Evolutionary conservation across 306 rosid species (phyloP).

Genomic region (Cicer bijugum): DNA sequence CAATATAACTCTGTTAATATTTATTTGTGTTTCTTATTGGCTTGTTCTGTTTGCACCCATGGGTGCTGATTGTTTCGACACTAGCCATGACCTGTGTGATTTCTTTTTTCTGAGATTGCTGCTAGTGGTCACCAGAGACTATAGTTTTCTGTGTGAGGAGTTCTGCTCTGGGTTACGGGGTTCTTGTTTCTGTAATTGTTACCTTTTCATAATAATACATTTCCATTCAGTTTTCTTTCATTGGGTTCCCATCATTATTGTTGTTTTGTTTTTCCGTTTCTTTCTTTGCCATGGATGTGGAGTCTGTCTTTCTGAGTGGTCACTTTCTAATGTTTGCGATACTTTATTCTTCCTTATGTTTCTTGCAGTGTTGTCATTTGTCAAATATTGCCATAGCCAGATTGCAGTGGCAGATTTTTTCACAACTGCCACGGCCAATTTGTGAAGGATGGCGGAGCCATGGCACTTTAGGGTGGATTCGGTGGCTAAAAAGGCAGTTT

Average conservation of each 20-base stretch:
- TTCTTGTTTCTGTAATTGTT: neutral
- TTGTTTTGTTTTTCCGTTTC: slow-evolving; percentile 31
- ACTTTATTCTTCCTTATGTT: neutral
- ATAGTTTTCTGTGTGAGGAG: neutral
- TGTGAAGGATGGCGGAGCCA: too few species aligned
- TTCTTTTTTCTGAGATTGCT: slow-evolving; percentile 3
- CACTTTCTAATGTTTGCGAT: slow-evolving; percentile 3
- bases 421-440: too few species aligned
- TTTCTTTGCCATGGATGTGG: slow-evolving; percentile 31
- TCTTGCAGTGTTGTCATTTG: too few species aligned
- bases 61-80: neutral
- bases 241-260: neutral
- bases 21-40: neutral
- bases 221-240: neutral
- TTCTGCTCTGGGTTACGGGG: neutral
- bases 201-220: neutral
- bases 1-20: neutral
- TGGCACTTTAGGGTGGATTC: too few species aligned
- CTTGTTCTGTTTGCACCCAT: neutral
- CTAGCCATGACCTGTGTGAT: neutral
- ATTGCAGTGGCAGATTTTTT: too few species aligned
- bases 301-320: slow-evolving; percentile 30
- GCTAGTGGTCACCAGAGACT: neutral
- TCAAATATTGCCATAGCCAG: too few species aligned
- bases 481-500: too few species aligned